Evolutionary conservation across 352 stramenopile genomes (phyloP).

Genomic region (Phytopythium mirpurense): DNA sequence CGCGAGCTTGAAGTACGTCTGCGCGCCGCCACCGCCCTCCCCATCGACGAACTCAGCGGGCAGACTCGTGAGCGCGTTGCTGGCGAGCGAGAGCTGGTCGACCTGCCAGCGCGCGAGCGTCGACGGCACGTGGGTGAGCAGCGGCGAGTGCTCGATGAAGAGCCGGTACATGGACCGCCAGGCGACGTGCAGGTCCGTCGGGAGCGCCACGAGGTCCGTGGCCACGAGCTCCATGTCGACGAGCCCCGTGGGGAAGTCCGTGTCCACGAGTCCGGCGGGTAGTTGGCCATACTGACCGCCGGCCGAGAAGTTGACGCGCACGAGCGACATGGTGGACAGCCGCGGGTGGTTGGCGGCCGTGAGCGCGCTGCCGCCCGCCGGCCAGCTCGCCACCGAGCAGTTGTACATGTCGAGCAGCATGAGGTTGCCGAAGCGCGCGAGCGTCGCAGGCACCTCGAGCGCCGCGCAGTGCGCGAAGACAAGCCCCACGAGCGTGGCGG

Average conservation of each 20-base stretch:
- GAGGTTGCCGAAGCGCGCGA: constrained; percentile 22
- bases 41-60: neutral
- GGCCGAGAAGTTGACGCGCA: constrained; percentile 19
- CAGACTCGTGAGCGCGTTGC: neutral
- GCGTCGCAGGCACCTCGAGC: constrained; percentile 20
- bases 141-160: constrained; percentile 3
- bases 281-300: constrained; percentile 9
- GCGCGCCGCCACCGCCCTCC: neutral
- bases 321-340: constrained; percentile 21
- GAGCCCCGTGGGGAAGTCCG: constrained; percentile 22
- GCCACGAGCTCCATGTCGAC: constrained; percentile 24
- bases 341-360: constrained; percentile 19
- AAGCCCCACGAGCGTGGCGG: constrained; percentile 11
- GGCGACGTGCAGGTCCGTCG: constrained; percentile 23
- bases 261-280: constrained; percentile 24
- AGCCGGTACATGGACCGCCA: constrained; percentile 16
- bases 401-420: constrained; percentile 34
- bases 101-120: neutral
- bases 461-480: constrained; percentile 21
- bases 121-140: neutral
- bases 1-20: neutral
- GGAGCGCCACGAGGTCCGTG: constrained; percentile 27
- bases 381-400: constrained; percentile 26
- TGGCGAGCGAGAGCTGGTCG: neutral
- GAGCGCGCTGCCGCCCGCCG: constrained; percentile 11